A percentile compares a stretch with the other conserved stretches of the same genome.
Conservation (phyloP, 2,329 filamentous ascomycete species). For the Mycogone perniciosa region DNA sequence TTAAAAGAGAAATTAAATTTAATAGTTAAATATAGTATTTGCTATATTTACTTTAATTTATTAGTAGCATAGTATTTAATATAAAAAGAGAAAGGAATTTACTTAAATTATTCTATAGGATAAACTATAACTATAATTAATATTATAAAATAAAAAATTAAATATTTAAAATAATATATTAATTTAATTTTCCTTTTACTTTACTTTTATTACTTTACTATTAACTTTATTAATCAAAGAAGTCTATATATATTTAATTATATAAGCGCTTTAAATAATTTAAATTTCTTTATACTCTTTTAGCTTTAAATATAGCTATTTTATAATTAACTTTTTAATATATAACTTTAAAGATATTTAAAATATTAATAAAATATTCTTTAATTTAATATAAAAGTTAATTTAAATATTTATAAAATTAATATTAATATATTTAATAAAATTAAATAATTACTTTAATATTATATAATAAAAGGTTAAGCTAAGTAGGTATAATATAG, state of each 20-base stretch:
- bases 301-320: conserved; percentile 2
- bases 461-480: no score
- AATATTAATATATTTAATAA: no score
- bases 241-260: conserved; percentile 2
- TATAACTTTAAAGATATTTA: conserved; percentile 2
- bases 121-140: neutral
- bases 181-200: neutral
- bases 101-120: conserved; percentile 4
- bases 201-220: conserved; percentile 1
- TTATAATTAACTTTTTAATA: neutral
- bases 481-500: no score
- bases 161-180: conserved; percentile 2
- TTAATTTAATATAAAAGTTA: neutral
- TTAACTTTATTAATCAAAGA: conserved; percentile 1
- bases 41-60: neutral
- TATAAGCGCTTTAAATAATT: conserved; percentile 1
- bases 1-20: neutral
- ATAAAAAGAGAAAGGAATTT: neutral
- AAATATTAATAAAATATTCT: neutral
- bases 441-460: no score
- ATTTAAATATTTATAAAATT: no score
- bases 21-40: neutral
- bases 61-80: neutral
- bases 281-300: conserved; percentile 6
- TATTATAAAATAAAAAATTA: neutral